Conservation (phyloP, 805 yeast genomes). For the Nakazawaea wickerhamii region DNA sequence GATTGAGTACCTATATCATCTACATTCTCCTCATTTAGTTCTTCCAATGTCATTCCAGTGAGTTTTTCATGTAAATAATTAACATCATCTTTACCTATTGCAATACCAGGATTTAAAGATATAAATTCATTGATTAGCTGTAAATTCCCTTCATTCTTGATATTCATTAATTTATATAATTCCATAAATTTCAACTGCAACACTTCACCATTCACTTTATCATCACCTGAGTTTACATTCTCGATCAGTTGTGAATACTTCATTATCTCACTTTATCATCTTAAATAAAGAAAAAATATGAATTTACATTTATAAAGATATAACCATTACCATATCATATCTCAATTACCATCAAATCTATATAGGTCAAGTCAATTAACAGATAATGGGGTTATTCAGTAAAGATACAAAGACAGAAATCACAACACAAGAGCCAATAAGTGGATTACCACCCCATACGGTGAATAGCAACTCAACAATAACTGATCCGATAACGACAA, state of each 20-base stretch:
- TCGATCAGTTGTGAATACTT: too few species aligned
- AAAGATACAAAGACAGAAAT: constrained; percentile 1
- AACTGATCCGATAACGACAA: not conserved
- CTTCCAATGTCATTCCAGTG: not conserved
- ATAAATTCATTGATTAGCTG: not conserved
- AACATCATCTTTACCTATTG: not conserved
- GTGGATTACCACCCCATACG: constrained; percentile 1
- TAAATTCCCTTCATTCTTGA: not conserved
- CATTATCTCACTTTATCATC: too few species aligned
- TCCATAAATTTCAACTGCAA: not conserved
- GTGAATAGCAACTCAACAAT: constrained; percentile 4
- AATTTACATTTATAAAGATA: not conserved
- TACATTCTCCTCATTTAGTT: not conserved
- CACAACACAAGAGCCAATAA: constrained; percentile 6
- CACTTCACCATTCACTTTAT: not conserved
- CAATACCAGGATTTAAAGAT: not conserved
- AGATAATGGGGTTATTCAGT: constrained; percentile 10
- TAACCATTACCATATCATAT: not conserved
- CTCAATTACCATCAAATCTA: not conserved
- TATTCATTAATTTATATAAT: not conserved
- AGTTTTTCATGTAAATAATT: constrained; percentile 7
- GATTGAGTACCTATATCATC: not conserved
- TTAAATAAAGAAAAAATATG: not conserved
- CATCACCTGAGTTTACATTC: not conserved
- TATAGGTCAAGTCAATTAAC: not conserved